Percentiles rank a stretch among this genome's conserved stretches.
These are phyloP conservation scores for Agapanthus africanus DNA, from an alignment of 106 monocot genomes.

Conservation along the genomic window DNA sequence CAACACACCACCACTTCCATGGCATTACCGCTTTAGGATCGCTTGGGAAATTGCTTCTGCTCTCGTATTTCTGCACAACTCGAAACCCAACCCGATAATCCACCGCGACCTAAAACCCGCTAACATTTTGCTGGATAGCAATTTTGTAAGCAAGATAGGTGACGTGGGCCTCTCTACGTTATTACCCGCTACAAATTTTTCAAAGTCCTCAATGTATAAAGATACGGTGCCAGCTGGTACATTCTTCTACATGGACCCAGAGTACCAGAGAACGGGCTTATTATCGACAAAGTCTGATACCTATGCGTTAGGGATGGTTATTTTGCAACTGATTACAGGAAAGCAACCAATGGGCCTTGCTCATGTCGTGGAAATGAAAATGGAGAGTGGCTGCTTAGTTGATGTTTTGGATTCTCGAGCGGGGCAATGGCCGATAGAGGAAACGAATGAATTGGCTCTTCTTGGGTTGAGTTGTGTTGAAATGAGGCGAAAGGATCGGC, in stretches of 20 bases:
- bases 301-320: constrained; percentile 69
- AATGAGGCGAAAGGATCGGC: constrained; percentile 53
- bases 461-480: constrained; percentile 63
- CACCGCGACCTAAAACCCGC: constrained; percentile 86
- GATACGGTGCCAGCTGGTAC: constrained; percentile 68
- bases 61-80: constrained; percentile 57
- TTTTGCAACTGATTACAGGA: constrained; percentile 62
- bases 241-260: constrained; percentile 84
- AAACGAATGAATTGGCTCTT: constrained; percentile 43
- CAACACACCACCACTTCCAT: constrained; percentile 38
- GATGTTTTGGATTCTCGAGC: constrained; percentile 55
- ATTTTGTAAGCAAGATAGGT: constrained; percentile 71
- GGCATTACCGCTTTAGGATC: constrained; percentile 61
- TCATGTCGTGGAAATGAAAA: constrained; percentile 36
- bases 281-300: constrained; percentile 65
- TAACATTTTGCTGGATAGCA: constrained; percentile 68
- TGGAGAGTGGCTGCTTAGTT: constrained; percentile 28
- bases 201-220: constrained; percentile 34
- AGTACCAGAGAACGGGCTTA: constrained; percentile 68
- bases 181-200: constrained; percentile 21
- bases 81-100: constrained; percentile 65
- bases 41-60: constrained; percentile 65
- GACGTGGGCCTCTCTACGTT: constrained; percentile 73
- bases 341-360: constrained; percentile 63
- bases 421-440: constrained; percentile 60